phyloP scores from a whole-genome alignment of 495 filamentous ascomycete species.

The Xylaria intraflava region DNA sequence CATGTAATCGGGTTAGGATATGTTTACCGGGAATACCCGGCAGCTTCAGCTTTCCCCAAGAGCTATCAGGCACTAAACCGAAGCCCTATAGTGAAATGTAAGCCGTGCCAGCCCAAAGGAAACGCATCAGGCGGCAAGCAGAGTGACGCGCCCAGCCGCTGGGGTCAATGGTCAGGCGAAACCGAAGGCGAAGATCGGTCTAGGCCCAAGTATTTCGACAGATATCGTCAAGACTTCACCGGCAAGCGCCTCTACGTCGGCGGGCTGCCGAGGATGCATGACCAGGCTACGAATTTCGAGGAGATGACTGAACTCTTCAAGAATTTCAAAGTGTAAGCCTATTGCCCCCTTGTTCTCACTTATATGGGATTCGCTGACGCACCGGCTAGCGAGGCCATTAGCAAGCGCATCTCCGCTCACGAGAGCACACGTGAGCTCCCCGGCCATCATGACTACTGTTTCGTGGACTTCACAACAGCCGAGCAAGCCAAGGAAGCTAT shows the following conservation, averaged over 20 bases:
- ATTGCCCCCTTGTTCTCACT: slow-evolving; percentile 5
- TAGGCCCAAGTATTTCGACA: slow-evolving; percentile 2
- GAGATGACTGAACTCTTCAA: slow-evolving; percentile 55
- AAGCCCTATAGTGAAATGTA: slow-evolving; percentile 45
- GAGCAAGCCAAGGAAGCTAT: slow-evolving; percentile 49
- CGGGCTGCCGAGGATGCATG: slow-evolving; percentile 52
- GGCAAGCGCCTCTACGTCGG: slow-evolving; percentile 57
- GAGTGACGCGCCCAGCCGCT: slow-evolving; percentile 24
- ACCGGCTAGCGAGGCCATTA: slow-evolving; percentile 44
- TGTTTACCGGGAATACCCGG: not conserved
- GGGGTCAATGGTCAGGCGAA: slow-evolving; percentile 34
- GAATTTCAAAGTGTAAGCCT: slow-evolving; percentile 44
- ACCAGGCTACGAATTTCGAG: slow-evolving; percentile 45
- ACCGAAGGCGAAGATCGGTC: slow-evolving; percentile 7
- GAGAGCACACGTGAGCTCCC: slow-evolving; percentile 43
- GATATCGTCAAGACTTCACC: slow-evolving; percentile 15
- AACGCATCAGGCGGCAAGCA: slow-evolving; percentile 11
- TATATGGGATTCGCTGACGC: slow-evolving; percentile 11
- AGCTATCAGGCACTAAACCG: not conserved
- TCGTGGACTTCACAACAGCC: slow-evolving; percentile 54
- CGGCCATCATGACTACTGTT: slow-evolving; percentile 61
- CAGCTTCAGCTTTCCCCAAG: not conserved
- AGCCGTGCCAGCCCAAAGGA: slow-evolving; percentile 49
- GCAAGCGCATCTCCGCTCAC: slow-evolving; percentile 58
- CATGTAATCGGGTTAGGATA: not conserved